Base-by-base conservation (phyloP, 495 filamentous ascomycete species). In the Pyrenula aspistea region DNA sequence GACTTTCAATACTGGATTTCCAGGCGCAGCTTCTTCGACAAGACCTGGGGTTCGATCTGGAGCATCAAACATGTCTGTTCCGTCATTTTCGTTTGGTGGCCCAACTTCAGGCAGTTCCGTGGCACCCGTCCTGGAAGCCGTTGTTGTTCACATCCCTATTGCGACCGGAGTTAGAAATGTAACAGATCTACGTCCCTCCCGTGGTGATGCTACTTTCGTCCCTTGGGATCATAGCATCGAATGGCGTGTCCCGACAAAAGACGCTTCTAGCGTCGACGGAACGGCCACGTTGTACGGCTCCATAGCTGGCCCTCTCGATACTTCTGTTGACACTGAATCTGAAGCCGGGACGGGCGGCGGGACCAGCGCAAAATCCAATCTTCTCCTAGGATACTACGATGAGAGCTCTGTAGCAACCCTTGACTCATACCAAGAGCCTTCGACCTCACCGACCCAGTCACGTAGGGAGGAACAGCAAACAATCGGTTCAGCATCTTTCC, bases 141-240 rank as follows among this genome's bases (percentile, higher is more conserved):
- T 97, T 10, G 74, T 81, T 0, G 85, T 96, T 36, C 86, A 81
- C 10, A 76, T 97, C 8, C 93, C 93, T 2, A 77, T 98, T 25
- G 89, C 93, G 21, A 73, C 80, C 10, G 78, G 75, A 20, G 90
- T 96, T 51, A 84, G 89, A 55, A 96, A 91, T 64, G 77, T 98
- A n/a, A 80, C 82, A 22, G 90, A 95, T 63, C 81, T 96, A 57
- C 74, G 88, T 56, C 83, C 90, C 25, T 89, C 83, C 64, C 83
- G 83, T 61, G 93, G 93, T 22, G 93, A 99, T 55, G 88, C 89
- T 1, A 79, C 80, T 48, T 96, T 87, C 68, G 81, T 79, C 22
- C 83, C 85, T 8, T 79, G 78, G n/a, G 88, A 84, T 25, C 75
- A 77, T 42, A 66, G 77, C 1, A 75, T 99, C 1, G 88, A 94